Evolutionary conservation across 371 early-diverging fungal genomes (phyloP), one percentile per base, ranked within the genome.

Genomic region (Mucor saturninus): DNA sequence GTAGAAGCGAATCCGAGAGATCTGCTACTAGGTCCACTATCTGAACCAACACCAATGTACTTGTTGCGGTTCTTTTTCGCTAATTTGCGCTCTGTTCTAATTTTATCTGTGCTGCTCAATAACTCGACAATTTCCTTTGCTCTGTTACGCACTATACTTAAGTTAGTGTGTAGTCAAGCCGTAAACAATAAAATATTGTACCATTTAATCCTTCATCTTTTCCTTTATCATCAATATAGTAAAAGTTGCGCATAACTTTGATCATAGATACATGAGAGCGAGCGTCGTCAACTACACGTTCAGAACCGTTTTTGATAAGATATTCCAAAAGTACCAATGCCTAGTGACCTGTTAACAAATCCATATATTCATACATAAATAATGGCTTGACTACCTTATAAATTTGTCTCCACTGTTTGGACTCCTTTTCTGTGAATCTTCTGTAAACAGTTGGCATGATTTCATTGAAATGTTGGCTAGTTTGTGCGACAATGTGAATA

Each of bases 151-250:
- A 98, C 93, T 93, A 66, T 35, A 53, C 37, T 46, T 21, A 57
- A 35, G 54, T 21, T n/a, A n/a, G 50, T 35, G 31, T 26, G 8
- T 1, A 8, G 15, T n/a, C 14, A 7, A 13, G 2, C 9, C 32
- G 6, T 1, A 30, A 3, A 39, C 4, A 3, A 42, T 26, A 28
- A 10, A 8, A 4, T 11, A 13, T 4, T n/a, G 37, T 84, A 94
- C 93, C 91, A 67, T 97, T 97, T 58, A 98, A 87, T 1, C 98
- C 98, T 79, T 97, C 94, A 72, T 98, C 98, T 73, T 96, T 97
- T 67, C 91, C 93, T 66, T 95, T 94, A 31, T 94, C 94, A 65
- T 97, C 98, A 21, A 95, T 83, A 54, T 80, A 91, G 55, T 90
- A 82, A 61, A 92, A 95, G 79, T 85, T 95, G 54, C 86, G 78